Evolutionary conservation across 2,329 filamentous ascomycete species (phyloP), one percentile per base, ranked within the genome.

Genomic region (Tothia fuscella): DNA sequence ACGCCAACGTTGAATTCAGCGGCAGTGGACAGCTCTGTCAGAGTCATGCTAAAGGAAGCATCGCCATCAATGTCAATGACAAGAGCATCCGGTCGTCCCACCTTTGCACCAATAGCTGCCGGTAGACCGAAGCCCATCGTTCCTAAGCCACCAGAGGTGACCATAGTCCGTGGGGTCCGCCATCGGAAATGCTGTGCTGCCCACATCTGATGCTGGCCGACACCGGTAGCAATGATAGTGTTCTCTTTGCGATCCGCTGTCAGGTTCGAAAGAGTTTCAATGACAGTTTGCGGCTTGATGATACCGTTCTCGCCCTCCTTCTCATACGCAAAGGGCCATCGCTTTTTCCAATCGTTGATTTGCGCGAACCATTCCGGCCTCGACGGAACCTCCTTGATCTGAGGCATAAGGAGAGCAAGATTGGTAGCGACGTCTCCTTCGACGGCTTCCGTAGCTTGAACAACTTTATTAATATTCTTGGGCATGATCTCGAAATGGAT

Each of bases 401-500:
- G 68, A 9, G 89, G 88, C 26, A 96, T 55, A 39, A 96, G 78
- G 22, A 74, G 65, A 39, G 70, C 70, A 25, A 96, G 68, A 62
- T 93, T 96, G 14, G 78, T 67, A 3, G 80, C 78, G 22, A 94
- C 85, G 56, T 96, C 89, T 45, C 91, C 91, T 65, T 94, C 89
- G 14, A 96, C 80, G 34, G 91, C 89, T 66, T 95, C 87, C 31
- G 84, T 95, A 6, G 89, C 88, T 65, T 96, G 86, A 12, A 98
- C 82, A 31, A 96, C 88, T 74, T 96, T 98, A 78, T 96, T 96
- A 68, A 96, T 96, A 70, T 98, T 96, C 79, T 98, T 98, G 53
- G 91, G 89, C 81, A 96, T 82, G 55, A 98, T 89, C 60, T 96
- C 89, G 56, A 96, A 96, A 64, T 98, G 89, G 13, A 96, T 76